Evolutionary conservation across 495 filamentous ascomycete species (phyloP).

Genomic region (Eremomyces bilateralis): DNA sequence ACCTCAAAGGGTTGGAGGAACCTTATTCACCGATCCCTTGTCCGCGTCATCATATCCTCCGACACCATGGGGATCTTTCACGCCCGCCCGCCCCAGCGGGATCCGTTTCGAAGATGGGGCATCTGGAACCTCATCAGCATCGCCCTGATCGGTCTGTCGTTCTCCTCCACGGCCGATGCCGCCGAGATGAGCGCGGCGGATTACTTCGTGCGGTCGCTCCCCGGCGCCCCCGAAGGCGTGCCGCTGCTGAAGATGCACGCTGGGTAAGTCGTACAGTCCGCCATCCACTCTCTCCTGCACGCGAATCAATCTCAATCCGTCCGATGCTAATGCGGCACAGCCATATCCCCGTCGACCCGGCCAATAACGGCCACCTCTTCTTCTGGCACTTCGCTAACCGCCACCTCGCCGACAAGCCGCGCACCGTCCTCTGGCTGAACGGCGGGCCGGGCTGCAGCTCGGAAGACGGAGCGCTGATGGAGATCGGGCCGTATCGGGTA

Average conservation of each 20-base stretch:
- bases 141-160: neutral
- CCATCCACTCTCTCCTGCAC: neutral
- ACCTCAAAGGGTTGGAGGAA: too few relatives aligned
- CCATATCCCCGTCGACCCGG: constrained; percentile 71
- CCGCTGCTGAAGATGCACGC: constrained; percentile 91
- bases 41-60: too few relatives aligned
- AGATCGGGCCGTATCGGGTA: constrained; percentile 81
- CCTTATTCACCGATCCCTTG: too few relatives aligned
- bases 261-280: constrained; percentile 37
- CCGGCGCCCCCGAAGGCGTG: constrained; percentile 64
- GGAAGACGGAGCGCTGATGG: constrained; percentile 94
- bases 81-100: too few relatives aligned
- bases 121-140: too few relatives aligned
- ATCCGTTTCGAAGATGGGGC: too few relatives aligned
- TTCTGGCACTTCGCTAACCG: constrained; percentile 96
- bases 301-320: constrained; percentile 1
- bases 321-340: constrained; percentile 25
- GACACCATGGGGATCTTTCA: too few relatives aligned
- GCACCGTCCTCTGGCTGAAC: constrained; percentile 93
- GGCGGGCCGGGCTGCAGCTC: constrained; percentile 92
- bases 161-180: neutral
- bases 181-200: constrained; percentile 49
- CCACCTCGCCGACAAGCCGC: constrained; percentile 78
- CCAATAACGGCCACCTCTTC: constrained; percentile 79
- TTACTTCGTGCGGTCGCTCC: constrained; percentile 70